These are phyloP conservation scores for Paramyrothecium roridum DNA, from an alignment of 2,329 filamentous ascomycete genomes.

Conservation along the genomic window DNA sequence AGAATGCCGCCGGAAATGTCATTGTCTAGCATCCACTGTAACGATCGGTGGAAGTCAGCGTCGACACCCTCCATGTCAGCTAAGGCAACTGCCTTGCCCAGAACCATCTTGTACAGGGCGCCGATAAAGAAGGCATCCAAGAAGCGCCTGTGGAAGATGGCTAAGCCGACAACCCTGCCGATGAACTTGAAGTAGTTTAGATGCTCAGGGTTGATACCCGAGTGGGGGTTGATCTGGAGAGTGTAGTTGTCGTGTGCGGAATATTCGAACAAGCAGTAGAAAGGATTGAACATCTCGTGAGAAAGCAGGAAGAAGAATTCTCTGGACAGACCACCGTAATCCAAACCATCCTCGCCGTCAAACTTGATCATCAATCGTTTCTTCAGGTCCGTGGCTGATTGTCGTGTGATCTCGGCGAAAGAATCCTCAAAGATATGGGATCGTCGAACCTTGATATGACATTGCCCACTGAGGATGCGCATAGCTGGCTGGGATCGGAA, in stretches of 20 bases:
- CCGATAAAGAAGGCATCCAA: constrained; percentile 99
- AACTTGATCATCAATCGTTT: constrained; percentile 99
- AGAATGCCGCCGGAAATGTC: constrained; percentile 89
- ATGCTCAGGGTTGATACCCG: constrained; percentile 98
- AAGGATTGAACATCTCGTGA: constrained; percentile 99
- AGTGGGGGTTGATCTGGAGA: constrained; percentile 98
- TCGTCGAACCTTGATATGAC: constrained; percentile 94
- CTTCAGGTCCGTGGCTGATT: constrained; percentile 93
- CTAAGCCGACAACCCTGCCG: constrained; percentile 90
- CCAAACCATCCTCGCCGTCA: constrained; percentile 94
- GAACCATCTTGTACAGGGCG: constrained; percentile 98
- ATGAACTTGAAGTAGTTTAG: constrained; percentile 99
- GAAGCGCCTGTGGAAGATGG: constrained; percentile 97
- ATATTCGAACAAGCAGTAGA: constrained; percentile 99
- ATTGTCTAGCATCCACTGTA: constrained; percentile 98
- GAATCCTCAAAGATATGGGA: constrained; percentile 99
- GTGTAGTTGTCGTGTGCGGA: constrained; percentile 99
- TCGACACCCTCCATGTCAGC: constrained; percentile 99
- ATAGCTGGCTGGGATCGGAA: constrained; percentile 97
- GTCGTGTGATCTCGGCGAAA: constrained; percentile 96
- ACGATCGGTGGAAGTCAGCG: constrained; percentile 91
- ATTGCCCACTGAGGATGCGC: constrained; percentile 92
- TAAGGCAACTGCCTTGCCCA: constrained; percentile 86
- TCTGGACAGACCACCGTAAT: constrained; percentile 95
- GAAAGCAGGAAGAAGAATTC: constrained; percentile 99